Conservation (phyloP, 345 rosid species). For the Eucalyptus regnans region DNA sequence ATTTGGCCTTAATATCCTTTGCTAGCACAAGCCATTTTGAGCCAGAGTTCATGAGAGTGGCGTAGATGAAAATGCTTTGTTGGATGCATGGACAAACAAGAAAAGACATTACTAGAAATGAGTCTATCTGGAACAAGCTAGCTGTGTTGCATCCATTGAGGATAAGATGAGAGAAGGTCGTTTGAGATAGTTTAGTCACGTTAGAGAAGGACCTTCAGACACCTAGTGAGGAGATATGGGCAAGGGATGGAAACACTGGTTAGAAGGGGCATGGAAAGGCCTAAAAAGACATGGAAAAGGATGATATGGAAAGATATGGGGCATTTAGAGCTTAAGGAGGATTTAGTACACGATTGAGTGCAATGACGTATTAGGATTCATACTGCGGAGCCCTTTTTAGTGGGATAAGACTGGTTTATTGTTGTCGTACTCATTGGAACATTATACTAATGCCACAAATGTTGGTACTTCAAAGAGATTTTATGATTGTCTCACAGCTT, state of each 20-base stretch:
- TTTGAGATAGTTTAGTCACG: background rate
- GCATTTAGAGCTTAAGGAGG: background rate
- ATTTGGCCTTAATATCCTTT: background rate
- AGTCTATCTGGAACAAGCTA: background rate
- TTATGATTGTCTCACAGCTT: background rate
- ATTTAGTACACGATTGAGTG: background rate
- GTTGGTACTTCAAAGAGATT: background rate
- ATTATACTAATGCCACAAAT: background rate
- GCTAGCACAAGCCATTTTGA: background rate
- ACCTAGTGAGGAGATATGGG: background rate
- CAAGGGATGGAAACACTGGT: background rate
- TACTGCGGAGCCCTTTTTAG: background rate
- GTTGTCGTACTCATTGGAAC: background rate
- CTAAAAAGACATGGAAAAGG: background rate
- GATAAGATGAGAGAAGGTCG: background rate
- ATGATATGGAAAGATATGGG: background rate
- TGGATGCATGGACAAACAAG: background rate
- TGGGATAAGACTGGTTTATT: background rate
- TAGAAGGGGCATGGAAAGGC: background rate
- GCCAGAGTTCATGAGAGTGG: background rate
- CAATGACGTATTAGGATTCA: background rate
- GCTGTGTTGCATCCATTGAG: background rate
- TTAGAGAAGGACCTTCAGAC: background rate
- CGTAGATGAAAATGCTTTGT: background rate
- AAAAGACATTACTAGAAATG: background rate